Evolutionary conservation across 495 filamentous ascomycete genomes (phyloP).

Genomic region (Xylaria flabelliformis): DNA sequence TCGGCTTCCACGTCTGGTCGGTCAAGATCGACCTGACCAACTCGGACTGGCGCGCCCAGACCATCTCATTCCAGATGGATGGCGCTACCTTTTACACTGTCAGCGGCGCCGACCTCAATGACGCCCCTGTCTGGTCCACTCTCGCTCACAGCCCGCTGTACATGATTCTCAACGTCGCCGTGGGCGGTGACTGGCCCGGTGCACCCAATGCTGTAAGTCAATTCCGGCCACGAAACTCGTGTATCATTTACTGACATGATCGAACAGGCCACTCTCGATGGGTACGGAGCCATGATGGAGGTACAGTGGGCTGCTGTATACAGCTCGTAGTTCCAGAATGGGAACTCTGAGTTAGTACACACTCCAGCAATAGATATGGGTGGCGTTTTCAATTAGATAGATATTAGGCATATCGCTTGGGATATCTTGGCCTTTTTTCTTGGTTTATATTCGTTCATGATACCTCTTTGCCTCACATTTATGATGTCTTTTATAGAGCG

Average conservation of each 20-base stretch:
- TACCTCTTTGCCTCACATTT: constrained; percentile 28
- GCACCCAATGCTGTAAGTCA: constrained; percentile 43
- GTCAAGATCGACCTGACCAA: constrained; percentile 53
- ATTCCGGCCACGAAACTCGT: not conserved
- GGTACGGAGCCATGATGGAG: constrained; percentile 59
- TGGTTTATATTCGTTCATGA: constrained; percentile 26
- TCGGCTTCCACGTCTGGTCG: constrained; percentile 55
- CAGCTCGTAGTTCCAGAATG: constrained; percentile 32
- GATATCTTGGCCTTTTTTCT: not conserved
- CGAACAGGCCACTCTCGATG: constrained; percentile 43
- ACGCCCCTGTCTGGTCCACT: constrained; percentile 51
- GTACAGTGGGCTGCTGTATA: constrained; percentile 56
- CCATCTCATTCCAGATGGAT: constrained; percentile 54
- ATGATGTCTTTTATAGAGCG: not conserved
- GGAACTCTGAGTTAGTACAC: not conserved
- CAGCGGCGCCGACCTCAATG: constrained; percentile 48
- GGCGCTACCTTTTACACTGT: constrained; percentile 48
- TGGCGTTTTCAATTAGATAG: constrained; percentile 18
- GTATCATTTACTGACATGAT: constrained; percentile 11
- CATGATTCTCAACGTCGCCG: constrained; percentile 57
- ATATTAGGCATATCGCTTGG: not conserved
- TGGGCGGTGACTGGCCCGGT: constrained; percentile 55
- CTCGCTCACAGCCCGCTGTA: constrained; percentile 55
- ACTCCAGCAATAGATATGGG: not conserved
- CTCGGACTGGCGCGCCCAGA: constrained; percentile 50